phyloP scores from a whole-genome alignment of 2,329 filamentous ascomycete genomes.

The Stylonectria norvegica region DNA sequence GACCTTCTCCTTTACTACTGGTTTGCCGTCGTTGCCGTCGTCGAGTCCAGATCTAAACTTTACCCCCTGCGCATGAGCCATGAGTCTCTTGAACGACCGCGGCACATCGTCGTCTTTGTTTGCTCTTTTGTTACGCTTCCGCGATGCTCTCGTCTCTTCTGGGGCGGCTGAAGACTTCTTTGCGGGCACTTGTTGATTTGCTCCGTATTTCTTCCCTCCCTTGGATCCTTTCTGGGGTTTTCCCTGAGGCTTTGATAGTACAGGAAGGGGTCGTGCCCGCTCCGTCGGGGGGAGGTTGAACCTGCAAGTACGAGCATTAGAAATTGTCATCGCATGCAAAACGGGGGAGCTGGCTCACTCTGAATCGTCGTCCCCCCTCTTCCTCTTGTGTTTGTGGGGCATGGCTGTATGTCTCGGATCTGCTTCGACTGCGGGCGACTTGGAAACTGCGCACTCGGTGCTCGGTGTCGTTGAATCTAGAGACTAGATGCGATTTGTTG shows the following conservation, averaged over 20 bases:
- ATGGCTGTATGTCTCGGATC: conserved; percentile 43
- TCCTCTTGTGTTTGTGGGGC: conserved; percentile 83
- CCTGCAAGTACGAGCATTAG: conserved; percentile 30
- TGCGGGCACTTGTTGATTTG: too few species aligned
- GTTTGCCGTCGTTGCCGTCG: conserved; percentile 51
- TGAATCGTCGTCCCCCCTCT: conserved; percentile 47
- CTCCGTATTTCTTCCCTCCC: too few species aligned
- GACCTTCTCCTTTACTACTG: conserved; percentile 19
- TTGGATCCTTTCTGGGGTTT: too few species aligned
- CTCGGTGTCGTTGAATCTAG: too few species aligned
- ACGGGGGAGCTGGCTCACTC: conserved; percentile 13
- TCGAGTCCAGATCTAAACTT: conserved; percentile 64
- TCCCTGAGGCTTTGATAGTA: conserved; percentile 13
- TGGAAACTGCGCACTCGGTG: too few species aligned
- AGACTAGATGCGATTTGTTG: too few species aligned
- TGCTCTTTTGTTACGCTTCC: conserved; percentile 36
- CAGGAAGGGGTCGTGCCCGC: conserved; percentile 50
- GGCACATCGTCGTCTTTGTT: conserved; percentile 73
- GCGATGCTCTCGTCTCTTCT: conserved; percentile 24
- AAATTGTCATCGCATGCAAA: conserved; percentile 1
- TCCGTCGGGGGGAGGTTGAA: conserved; percentile 50
- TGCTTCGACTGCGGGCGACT: too few species aligned
- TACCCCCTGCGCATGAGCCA: conserved; percentile 67
- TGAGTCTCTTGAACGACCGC: conserved; percentile 79
- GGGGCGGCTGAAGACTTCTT: too few species aligned